A percentile compares a stretch with the other conserved stretches of the same genome.
phyloP scores from a whole-genome alignment of 2,329 filamentous ascomycete genomes.

The Fusarium nurragi region DNA sequence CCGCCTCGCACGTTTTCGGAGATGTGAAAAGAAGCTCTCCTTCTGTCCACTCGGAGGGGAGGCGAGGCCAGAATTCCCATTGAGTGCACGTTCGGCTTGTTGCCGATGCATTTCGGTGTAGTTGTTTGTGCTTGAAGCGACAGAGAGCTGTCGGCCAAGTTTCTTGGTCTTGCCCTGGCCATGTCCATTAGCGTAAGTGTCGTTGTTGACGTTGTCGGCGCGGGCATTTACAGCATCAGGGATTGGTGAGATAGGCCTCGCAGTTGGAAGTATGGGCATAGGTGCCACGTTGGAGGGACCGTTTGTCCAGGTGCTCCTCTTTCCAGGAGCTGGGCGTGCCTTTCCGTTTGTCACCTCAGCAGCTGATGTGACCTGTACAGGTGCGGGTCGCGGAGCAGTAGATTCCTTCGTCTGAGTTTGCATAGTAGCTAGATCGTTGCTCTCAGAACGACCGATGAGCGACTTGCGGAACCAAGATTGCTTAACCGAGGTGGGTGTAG shows the following conservation, averaged over 20 bases:
- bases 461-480: slow-evolving; percentile 98
- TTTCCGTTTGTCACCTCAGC: slow-evolving; percentile 48
- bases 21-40: slow-evolving; percentile 97
- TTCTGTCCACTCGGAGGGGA: slow-evolving; percentile 84
- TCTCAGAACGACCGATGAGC: slow-evolving; percentile 82
- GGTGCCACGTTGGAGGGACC: slow-evolving; percentile 82
- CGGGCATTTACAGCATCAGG: slow-evolving; percentile 92
- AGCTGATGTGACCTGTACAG: slow-evolving; percentile 53
- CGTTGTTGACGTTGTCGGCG: slow-evolving; percentile 73
- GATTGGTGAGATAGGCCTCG: slow-evolving; percentile 94
- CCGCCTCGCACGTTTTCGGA: slow-evolving; percentile 90
- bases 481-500: slow-evolving; percentile 76
- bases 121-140: slow-evolving; percentile 91
- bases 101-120: slow-evolving; percentile 90
- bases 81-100: slow-evolving; percentile 90
- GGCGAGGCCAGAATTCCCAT: slow-evolving; percentile 77
- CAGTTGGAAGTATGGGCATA: slow-evolving; percentile 95
- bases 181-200: slow-evolving; percentile 50
- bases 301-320: slow-evolving; percentile 94
- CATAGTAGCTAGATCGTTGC: slow-evolving; percentile 66
- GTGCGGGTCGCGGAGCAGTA: slow-evolving; percentile 55
- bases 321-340: slow-evolving; percentile 65
- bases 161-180: slow-evolving; percentile 82
- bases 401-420: slow-evolving; percentile 59
- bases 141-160: slow-evolving; percentile 91